A percentile compares a stretch with the other conserved stretches of the same genome.
These are phyloP conservation scores for Boletellus sp. DNA, from an alignment of 1,284 basidiomycete genomes.

Conservation along the genomic window DNA sequence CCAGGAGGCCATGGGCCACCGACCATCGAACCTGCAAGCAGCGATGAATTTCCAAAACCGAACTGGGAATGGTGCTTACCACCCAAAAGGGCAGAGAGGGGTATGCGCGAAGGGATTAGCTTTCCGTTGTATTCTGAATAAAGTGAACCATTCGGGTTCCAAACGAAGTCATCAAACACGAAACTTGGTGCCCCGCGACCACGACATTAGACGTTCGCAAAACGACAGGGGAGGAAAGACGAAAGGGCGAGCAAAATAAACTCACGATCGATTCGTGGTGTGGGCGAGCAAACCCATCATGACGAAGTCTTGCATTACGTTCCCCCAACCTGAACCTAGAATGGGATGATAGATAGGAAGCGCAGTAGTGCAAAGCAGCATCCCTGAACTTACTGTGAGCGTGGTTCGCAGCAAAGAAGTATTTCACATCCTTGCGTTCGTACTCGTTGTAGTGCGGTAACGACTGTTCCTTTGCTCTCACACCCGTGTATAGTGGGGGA, in stretches of 20 bases:
- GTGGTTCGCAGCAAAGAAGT: constrained; percentile 30
- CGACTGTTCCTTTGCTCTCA: constrained; percentile 17
- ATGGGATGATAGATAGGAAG: background rate
- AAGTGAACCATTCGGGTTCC: constrained; percentile 27
- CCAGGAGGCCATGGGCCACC: constrained; percentile 35
- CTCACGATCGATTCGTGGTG: constrained; percentile 33
- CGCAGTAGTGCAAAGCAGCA: background rate
- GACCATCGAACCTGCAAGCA: constrained; percentile 36
- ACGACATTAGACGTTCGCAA: constrained; percentile 5
- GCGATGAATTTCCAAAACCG: background rate
- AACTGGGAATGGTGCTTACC: constrained; percentile 15
- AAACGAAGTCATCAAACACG: constrained; percentile 41
- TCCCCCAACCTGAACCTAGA: constrained; percentile 40
- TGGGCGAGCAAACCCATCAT: constrained; percentile 35
- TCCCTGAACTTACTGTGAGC: constrained; percentile 19
- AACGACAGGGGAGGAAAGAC: background rate
- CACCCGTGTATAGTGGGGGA: constrained; percentile 24
- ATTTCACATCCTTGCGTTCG: constrained; percentile 21
- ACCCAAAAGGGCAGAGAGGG: constrained; percentile 33
- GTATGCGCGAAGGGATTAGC: constrained; percentile 35
- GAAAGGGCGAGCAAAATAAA: background rate
- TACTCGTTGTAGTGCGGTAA: constrained; percentile 26
- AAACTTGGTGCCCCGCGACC: constrained; percentile 23
- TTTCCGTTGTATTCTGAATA: constrained; percentile 34
- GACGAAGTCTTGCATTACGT: constrained; percentile 41